Percentiles rank a stretch among this genome's conserved stretches.
These are phyloP conservation scores for Begonia peltatifolia DNA, from an alignment of 306 rosid species.

Conservation along the genomic window DNA sequence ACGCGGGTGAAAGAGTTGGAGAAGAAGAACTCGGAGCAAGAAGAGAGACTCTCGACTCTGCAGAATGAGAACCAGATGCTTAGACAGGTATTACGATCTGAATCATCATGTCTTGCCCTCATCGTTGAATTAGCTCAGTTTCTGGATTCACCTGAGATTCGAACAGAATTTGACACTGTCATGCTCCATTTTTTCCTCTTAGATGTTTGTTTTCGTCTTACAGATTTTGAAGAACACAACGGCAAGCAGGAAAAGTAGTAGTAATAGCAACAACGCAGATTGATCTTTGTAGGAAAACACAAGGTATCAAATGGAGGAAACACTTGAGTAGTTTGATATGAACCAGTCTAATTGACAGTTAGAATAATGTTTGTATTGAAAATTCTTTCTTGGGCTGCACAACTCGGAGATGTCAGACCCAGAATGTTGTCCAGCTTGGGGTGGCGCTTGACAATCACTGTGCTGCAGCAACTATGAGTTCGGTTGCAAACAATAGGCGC, in stretches of 20 bases:
- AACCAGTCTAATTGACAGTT: too few relatives aligned
- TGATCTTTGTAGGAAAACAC: background rate
- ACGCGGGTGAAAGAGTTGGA: constrained; percentile 56
- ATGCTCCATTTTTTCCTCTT: background rate
- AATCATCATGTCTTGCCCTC: background rate
- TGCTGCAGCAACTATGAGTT: too few relatives aligned
- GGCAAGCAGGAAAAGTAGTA: constrained; percentile 2
- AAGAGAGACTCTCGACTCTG: constrained; percentile 74
- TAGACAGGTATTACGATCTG: constrained; percentile 45
- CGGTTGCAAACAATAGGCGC: too few relatives aligned
- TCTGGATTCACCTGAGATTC: background rate
- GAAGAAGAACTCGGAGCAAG: constrained; percentile 69
- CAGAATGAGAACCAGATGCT: constrained; percentile 99
- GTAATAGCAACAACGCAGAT: background rate
- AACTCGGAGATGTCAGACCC: too few relatives aligned
- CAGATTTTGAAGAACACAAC: constrained; percentile 20
- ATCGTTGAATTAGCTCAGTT: background rate
- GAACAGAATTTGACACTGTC: too few relatives aligned
- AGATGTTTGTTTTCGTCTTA: background rate
- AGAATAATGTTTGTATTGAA: too few relatives aligned
- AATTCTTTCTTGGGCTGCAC: too few relatives aligned
- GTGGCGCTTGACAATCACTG: too few relatives aligned
- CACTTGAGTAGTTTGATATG: background rate
- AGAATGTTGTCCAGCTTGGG: too few relatives aligned
- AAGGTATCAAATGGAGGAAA: background rate